phyloP scores from a whole-genome alignment of 179 eudicot genomes.

The Nepenthes alata region DNA sequence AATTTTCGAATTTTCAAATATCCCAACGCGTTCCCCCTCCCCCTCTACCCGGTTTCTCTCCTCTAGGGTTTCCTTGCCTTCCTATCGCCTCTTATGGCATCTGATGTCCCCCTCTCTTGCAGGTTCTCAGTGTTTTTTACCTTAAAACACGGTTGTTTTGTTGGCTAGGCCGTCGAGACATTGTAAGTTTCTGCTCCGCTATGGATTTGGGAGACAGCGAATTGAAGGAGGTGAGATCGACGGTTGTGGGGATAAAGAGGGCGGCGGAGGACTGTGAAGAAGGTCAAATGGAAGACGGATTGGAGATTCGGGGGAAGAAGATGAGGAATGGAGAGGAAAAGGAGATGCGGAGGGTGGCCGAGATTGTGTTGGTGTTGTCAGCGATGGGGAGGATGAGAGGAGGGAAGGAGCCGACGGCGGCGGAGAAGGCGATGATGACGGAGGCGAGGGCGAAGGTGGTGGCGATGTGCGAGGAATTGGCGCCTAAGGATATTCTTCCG shows the following conservation, averaged over 20 bases:
- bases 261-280: background rate
- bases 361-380: slow-evolving; percentile 69
- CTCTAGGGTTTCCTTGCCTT: slow-evolving; percentile 40
- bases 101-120: slow-evolving; percentile 24
- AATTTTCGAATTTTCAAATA: slow-evolving; percentile 5
- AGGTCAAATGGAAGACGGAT: slow-evolving; percentile 3
- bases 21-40: background rate
- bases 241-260: slow-evolving; percentile 21
- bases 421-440: slow-evolving; percentile 66
- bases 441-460: slow-evolving; percentile 66
- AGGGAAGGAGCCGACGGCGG: slow-evolving; percentile 52
- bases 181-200: background rate
- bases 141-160: slow-evolving; percentile 3
- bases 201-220: slow-evolving; percentile 13
- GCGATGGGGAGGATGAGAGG: slow-evolving; percentile 88
- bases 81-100: slow-evolving; percentile 6
- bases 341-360: slow-evolving; percentile 62
- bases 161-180: background rate
- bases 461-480: slow-evolving; percentile 40
- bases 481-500: slow-evolving; percentile 77
- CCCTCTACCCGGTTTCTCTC: slow-evolving; percentile 5
- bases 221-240: slow-evolving; percentile 14
- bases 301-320: slow-evolving; percentile 16
- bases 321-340: slow-evolving; percentile 16
- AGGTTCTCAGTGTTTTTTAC: slow-evolving; percentile 19